A percentile compares a stretch with the other conserved stretches of the same genome.
Conservation (phyloP, 2,329 filamentous ascomycete genomes). For the Talaromyces sp. region DNA sequence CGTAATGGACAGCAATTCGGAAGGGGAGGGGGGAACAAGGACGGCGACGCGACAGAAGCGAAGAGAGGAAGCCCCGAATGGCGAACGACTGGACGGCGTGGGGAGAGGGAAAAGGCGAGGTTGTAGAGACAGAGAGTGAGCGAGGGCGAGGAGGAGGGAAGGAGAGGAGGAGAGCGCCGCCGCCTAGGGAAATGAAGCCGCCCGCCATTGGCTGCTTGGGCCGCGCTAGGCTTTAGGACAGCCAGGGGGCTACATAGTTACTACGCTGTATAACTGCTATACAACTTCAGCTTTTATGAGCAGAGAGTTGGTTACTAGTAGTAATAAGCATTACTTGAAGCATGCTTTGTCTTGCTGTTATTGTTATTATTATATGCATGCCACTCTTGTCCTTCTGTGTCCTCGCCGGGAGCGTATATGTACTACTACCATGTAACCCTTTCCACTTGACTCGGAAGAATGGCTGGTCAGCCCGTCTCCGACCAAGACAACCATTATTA, state of each 20-base stretch:
- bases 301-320: too few species aligned
- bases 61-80: neutral
- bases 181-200: neutral
- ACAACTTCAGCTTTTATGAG: too few species aligned
- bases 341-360: too few species aligned
- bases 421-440: neutral
- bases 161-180: neutral
- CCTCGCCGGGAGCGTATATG: neutral
- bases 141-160: neutral
- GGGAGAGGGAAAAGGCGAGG: slow-evolving; percentile 1
- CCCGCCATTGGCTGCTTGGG: neutral
- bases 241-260: neutral
- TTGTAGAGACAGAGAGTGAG: neutral
- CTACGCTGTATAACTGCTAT: neutral
- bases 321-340: too few species aligned
- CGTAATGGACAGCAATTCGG: neutral
- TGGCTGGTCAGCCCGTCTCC: neutral
- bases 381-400: too few species aligned
- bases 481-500: too few species aligned
- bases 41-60: neutral
- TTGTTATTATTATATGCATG: neutral
- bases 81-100: neutral
- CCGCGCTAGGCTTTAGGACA: neutral
- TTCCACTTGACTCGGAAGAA: neutral
- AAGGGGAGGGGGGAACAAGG: neutral